Evolutionary conservation across 257 asterid species (phyloP).

Genomic region (Solanum piurae): DNA sequence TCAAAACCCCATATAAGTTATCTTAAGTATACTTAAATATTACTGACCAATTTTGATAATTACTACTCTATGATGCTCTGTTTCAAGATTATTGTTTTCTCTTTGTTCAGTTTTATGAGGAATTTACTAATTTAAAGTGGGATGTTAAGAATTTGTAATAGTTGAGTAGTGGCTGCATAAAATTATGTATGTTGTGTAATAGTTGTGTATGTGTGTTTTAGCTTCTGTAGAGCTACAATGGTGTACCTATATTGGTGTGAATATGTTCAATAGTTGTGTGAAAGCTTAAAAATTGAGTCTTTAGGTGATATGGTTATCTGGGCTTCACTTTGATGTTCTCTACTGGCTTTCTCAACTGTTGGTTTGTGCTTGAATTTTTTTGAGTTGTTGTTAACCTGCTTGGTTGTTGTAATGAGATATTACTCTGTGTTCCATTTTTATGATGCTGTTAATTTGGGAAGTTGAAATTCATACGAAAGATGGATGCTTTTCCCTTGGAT

Average conservation of each 20-base stretch:
- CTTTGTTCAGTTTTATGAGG: neutral
- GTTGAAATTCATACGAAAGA: neutral
- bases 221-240: too few relatives aligned
- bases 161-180: neutral
- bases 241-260: neutral
- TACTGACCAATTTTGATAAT: neutral
- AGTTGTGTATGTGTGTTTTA: neutral
- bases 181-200: neutral
- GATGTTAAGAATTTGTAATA: neutral
- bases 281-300: neutral
- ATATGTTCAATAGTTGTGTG: neutral
- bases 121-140: neutral
- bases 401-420: neutral
- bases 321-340: neutral
- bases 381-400: neutral
- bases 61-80: too few relatives aligned
- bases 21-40: too few relatives aligned
- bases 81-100: neutral
- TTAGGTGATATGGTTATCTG: neutral
- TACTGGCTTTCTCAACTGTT: neutral
- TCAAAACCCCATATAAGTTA: neutral
- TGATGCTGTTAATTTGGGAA: neutral
- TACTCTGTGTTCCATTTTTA: neutral
- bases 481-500: neutral
- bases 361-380: neutral